Evolutionary conservation across 148 eudicot genomes (phyloP).

Genomic region (Diospyros lotus): DNA sequence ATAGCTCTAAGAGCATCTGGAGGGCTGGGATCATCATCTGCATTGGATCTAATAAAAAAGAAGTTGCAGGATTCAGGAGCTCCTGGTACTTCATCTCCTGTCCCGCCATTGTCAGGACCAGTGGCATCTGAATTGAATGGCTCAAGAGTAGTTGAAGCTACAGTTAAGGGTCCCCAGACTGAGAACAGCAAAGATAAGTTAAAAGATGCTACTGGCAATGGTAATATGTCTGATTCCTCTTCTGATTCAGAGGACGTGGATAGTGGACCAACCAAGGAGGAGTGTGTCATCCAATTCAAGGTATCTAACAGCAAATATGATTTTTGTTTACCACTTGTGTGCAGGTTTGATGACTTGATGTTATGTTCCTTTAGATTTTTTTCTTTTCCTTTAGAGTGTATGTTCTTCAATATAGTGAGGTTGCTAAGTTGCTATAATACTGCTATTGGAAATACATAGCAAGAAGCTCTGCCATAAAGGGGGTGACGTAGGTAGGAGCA

Average conservation of each 20-base stretch:
- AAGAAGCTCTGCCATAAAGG: no score
- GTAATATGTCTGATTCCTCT: constrained; percentile 73
- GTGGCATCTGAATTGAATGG: constrained; percentile 55
- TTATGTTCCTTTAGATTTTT: no score
- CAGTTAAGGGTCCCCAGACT: constrained; percentile 52
- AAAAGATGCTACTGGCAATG: constrained; percentile 59
- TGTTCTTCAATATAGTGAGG: no score
- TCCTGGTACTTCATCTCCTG: constrained; percentile 56
- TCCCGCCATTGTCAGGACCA: constrained; percentile 42
- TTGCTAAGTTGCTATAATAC: no score
- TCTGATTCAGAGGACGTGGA: constrained; percentile 95
- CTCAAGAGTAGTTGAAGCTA: constrained; percentile 53
- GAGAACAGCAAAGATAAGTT: constrained; percentile 72
- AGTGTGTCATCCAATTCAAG: constrained; percentile 77
- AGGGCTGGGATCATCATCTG: constrained; percentile 66
- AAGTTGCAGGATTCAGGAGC: constrained; percentile 93
- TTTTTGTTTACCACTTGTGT: background rate
- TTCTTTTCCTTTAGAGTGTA: no score
- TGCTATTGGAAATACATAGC: no score
- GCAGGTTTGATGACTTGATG: background rate
- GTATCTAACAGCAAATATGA: constrained; percentile 27
- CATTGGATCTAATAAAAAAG: constrained; percentile 88
- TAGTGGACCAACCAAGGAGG: constrained; percentile 81
- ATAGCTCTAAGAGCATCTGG: constrained; percentile 47
- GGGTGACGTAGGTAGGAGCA: no score